These are phyloP conservation scores for Penicillium bialowiezense DNA, from an alignment of 495 filamentous ascomycete species.

Conservation along the genomic window DNA sequence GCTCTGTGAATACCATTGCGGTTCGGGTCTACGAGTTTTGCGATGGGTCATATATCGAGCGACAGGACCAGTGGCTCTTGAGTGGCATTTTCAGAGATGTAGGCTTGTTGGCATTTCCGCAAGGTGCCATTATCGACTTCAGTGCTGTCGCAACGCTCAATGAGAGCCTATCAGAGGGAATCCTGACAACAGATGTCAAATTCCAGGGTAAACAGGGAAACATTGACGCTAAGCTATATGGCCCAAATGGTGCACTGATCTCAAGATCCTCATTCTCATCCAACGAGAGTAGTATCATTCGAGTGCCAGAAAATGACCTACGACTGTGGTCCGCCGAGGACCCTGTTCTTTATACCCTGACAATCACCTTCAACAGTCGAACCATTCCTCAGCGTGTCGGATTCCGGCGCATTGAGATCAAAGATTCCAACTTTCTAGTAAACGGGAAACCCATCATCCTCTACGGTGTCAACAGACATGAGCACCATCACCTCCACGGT, in stretches of 20 bases:
- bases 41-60: constrained; percentile 63
- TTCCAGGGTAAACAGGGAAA: constrained; percentile 18
- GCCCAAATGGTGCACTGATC: constrained; percentile 1
- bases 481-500: constrained; percentile 58
- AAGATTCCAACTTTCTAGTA: constrained; percentile 52
- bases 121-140: constrained; percentile 5
- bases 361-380: constrained; percentile 24
- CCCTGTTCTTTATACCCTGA: constrained; percentile 54
- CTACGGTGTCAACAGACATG: constrained; percentile 63
- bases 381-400: constrained; percentile 50
- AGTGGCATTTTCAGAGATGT: constrained; percentile 69
- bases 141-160: constrained; percentile 36
- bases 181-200: constrained; percentile 47
- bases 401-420: constrained; percentile 57
- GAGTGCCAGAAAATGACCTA: constrained; percentile 28
- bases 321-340: constrained; percentile 55
- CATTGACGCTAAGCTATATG: constrained; percentile 16
- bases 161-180: constrained; percentile 57
- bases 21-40: constrained; percentile 62
- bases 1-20: constrained; percentile 44
- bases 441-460: constrained; percentile 57
- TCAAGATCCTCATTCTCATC: constrained; percentile 2
- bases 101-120: constrained; percentile 54
- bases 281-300: constrained; percentile 1
- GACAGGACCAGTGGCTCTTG: constrained; percentile 58